A percentile compares a stretch with the other conserved stretches of the same genome.
Evolutionary conservation across 2,329 filamentous ascomycete species (phyloP).

Genomic region (Aspergillus terreus): DNA sequence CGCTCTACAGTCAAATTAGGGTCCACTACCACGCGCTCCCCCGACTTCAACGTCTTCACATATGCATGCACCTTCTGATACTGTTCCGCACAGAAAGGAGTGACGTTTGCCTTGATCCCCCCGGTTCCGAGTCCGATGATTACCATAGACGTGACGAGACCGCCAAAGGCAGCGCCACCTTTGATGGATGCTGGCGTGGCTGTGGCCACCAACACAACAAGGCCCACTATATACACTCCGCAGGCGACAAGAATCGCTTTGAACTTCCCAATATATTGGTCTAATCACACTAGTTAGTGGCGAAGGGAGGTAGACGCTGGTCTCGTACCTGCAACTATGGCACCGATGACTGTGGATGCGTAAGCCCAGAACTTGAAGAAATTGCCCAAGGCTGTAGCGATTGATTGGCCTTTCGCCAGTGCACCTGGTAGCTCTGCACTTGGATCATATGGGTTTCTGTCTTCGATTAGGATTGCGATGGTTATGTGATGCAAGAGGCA

Average conservation of each 20-base stretch:
- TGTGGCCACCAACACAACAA: slow-evolving; percentile 47
- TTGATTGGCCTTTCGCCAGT: slow-evolving; percentile 10
- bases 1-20: slow-evolving; percentile 56
- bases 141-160: slow-evolving; percentile 49
- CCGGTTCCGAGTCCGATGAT: slow-evolving; percentile 33
- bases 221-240: slow-evolving; percentile 51
- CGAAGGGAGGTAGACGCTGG: not conserved
- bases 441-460: slow-evolving; percentile 13
- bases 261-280: slow-evolving; percentile 52
- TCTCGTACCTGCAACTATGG: slow-evolving; percentile 38
- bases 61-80: slow-evolving; percentile 30
- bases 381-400: slow-evolving; percentile 16
- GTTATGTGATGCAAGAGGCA: not conserved
- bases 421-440: slow-evolving; percentile 11
- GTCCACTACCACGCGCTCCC: slow-evolving; percentile 55
- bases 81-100: slow-evolving; percentile 55
- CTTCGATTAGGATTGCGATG: not conserved
- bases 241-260: slow-evolving; percentile 40
- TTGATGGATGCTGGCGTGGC: slow-evolving; percentile 45
- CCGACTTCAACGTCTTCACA: slow-evolving; percentile 31
- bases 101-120: slow-evolving; percentile 59
- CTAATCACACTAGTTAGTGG: slow-evolving; percentile 13
- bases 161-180: slow-evolving; percentile 39
- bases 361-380: slow-evolving; percentile 41
- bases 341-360: slow-evolving; percentile 47